Base-by-base conservation (phyloP, 1,139 yeast species). In the Wickerhamiella pararugosa region DNA sequence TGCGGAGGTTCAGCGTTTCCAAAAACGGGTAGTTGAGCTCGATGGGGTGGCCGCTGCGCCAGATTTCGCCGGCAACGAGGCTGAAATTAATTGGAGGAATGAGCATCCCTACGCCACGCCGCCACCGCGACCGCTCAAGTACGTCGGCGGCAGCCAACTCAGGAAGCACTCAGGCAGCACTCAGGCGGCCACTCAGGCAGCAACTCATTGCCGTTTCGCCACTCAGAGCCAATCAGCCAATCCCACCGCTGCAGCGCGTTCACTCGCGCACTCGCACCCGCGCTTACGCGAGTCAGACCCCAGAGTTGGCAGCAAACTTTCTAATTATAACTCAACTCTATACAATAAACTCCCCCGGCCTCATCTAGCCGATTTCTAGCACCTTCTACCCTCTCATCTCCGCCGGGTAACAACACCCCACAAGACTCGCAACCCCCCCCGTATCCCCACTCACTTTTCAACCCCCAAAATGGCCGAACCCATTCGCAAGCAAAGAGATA, bases 51-150 rank as follows among this genome's bases (percentile, higher is more conserved):
- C 98, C 98, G 2, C 93, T 79, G 31, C 98, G 66, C 59, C 86
- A 90, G 11, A 90, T 74, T 38, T 47, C 47, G 46, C 82, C 87
- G 49, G 83, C 94, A 1, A 87, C 94, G 15, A 83, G 71, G 1
- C 94, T 75, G 56, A 87, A 87, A 61, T 86, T 86, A 51, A 90
- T 67, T 2, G 98, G 98, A 2, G 98, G 97, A 6, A 84, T 93
- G 30, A 62, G 52, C 44, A 58, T 51, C 6, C 7, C 5, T 25
- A 10, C 34, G 21, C 21, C 21, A 15, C 21, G 3, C 3, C 21
- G 21, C 21, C 21, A 15, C 21, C 21, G 21, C 21, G 21, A 15
- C 21, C 21, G 21, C 21, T 15, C 21, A 15, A 15, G 21, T 15
- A 15, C 21, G 21, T 15, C 21, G 21, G 21, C 4, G 21, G 21